Conservation (phyloP, 768 basidiomycete genomes). For the Neoboletus brunneissimus region DNA sequence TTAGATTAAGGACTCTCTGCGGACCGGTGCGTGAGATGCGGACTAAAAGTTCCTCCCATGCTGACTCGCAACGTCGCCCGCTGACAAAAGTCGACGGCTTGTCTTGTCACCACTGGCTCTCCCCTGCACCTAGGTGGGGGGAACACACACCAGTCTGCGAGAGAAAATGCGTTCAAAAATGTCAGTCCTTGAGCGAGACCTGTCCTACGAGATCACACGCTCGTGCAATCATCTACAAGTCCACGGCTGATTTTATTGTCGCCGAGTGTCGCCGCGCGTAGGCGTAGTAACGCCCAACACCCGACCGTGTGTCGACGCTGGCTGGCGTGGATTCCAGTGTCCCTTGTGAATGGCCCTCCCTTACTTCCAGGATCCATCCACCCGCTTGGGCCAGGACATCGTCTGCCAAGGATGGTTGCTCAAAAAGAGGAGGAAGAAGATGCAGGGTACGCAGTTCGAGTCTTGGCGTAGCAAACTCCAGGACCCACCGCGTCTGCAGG, state of each 20-base stretch:
- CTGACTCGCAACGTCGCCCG: not conserved
- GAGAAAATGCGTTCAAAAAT: slow-evolving; percentile 12
- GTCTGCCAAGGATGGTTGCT: slow-evolving; percentile 75
- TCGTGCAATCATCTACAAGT: not conserved
- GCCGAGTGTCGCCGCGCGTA: slow-evolving; percentile 8
- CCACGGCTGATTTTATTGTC: slow-evolving; percentile 3
- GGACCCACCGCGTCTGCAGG: slow-evolving; percentile 41
- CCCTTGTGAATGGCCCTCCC: slow-evolving; percentile 11
- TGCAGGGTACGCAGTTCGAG: slow-evolving; percentile 60
- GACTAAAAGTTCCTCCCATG: slow-evolving; percentile 14
- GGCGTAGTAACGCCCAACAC: not conserved
- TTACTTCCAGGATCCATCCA: slow-evolving; percentile 6
- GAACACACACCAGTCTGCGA: not conserved
- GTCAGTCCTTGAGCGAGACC: not conserved
- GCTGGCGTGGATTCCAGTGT: not conserved
- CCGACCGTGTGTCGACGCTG: not conserved
- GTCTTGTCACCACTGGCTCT: not conserved
- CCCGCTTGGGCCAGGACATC: slow-evolving; percentile 26
- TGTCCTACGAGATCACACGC: slow-evolving; percentile 4
- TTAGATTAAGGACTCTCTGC: slow-evolving; percentile 21
- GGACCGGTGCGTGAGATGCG: slow-evolving; percentile 22
- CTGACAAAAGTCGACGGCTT: not conserved
- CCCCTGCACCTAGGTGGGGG: not conserved
- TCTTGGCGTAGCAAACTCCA: not conserved
- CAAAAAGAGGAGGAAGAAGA: slow-evolving; percentile 84